Evolutionary conservation across 352 stramenopile genomes (phyloP).

Genomic region (Phytopythium delawarense): DNA sequence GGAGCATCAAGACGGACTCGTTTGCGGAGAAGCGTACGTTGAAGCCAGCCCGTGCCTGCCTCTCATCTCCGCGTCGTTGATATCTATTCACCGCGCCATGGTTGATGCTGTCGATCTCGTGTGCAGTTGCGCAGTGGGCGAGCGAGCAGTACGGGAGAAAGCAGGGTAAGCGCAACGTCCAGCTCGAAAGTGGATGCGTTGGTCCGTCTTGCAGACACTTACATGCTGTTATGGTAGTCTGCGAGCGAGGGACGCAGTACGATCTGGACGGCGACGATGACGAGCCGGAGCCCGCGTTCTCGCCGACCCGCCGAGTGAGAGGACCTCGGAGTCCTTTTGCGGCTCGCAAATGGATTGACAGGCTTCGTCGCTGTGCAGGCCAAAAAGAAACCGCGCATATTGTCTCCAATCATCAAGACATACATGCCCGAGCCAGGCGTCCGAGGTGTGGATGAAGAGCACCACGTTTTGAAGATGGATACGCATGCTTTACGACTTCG

Average conservation of each 20-base stretch:
- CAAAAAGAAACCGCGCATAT: not conserved
- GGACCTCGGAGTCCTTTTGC: not conserved
- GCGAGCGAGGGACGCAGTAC: conserved; percentile 25
- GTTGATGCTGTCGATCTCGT: not conserved
- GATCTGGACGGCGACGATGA: conserved; percentile 10
- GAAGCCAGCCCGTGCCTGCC: not conserved
- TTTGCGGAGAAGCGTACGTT: conserved; percentile 29
- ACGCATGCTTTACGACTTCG: not conserved
- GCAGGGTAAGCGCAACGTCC: not conserved
- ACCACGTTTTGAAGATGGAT: not conserved
- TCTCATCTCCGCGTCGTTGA: not conserved
- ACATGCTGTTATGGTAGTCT: conserved; percentile 13
- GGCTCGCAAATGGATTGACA: not conserved
- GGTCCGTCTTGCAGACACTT: not conserved
- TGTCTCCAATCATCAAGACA: conserved; percentile 1
- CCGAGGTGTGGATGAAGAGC: not conserved
- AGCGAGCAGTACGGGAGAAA: conserved; percentile 9
- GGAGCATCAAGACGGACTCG: conserved; percentile 14
- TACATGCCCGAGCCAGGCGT: not conserved
- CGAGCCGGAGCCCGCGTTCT: conserved; percentile 13
- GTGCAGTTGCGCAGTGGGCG: conserved; percentile 31
- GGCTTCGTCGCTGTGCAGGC: not conserved
- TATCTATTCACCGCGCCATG: not conserved
- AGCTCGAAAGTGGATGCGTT: not conserved
- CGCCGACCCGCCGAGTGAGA: conserved; percentile 6